Evolutionary conservation across 345 rosid species (phyloP), one percentile per base, ranked within the genome.

Genomic region (Eucalyptus tenuipes): DNA sequence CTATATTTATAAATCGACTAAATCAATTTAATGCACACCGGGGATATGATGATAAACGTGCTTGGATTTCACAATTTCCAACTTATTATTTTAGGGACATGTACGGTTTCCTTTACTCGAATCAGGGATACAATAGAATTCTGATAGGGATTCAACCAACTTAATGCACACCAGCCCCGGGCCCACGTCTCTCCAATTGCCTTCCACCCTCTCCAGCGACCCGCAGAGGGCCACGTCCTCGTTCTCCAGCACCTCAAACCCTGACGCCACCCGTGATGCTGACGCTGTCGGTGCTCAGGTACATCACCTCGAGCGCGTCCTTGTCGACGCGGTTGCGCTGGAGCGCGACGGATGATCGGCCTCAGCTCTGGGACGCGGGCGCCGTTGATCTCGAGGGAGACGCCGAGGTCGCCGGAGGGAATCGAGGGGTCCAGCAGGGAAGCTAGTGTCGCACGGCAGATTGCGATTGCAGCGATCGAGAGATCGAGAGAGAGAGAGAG

Each of bases 301-400:
- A 97, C 13, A 98, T 96, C 44, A 94, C 99, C 94, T 96, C 99
- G 33, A 93, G 95, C 1, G 95, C 88, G 42, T 97, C 98, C 93
- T 92, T 89, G 85, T 92, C 92, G 86, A 96, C 89, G 68, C 98
- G 94, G 85, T 96, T 98, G 8, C 96, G 96, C 16, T 96, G 95
- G 52, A 97, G 97, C 87, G 88, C 87, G 27, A 96, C 88, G 45
- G 95, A 92, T 7, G 95, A 49, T 94, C 25, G 94, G 91, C 47
- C 94, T 94, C 6, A 95, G 91, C 0, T 96, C 92, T 3, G 97
- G 98, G 85, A 96, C 90, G 18, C 91, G 92, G 10, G 93, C 89
- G 64, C 98, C 98, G 90, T 96, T 95, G 91, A 97, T 95, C 90
- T 96, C 98, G 48, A 97, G 94, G n/a, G 96, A 95, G 50, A 95